Base-by-base conservation (phyloP, 192 early-diverging fungal genomes). In the Lobosporangium transversale region DNA sequence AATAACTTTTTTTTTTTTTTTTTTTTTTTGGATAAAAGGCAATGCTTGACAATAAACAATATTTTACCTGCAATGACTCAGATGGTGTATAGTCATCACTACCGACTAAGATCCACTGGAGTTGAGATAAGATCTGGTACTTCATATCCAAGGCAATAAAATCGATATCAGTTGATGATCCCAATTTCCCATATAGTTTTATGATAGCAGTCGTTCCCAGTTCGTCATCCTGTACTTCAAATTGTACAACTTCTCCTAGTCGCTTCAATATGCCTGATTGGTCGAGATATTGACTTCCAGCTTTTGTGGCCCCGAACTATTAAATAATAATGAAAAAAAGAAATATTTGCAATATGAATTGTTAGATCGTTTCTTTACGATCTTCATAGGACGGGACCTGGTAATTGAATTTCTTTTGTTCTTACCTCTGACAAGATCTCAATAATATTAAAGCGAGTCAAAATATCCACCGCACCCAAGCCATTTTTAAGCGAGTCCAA, bases 361-460 rank as follows among this genome's bases (percentile, higher is more conserved):
- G n/a, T n/a, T n/a, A n/a, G n/a, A n/a, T n/a, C n/a, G n/a, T n/a
- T n/a, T n/a, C n/a, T n/a, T n/a, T n/a, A n/a, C n/a, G n/a, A n/a
- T n/a, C n/a, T n/a, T n/a, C n/a, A n/a, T n/a, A n/a, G n/a, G n/a
- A n/a, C n/a, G n/a, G n/a, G n/a, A n/a, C n/a, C n/a, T n/a, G n/a
- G n/a, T n/a, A n/a, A n/a, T n/a, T n/a, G n/a, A n/a, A n/a, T n/a
- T n/a, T n/a, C n/a, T n/a, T n/a, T n/a, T n/a, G n/a, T 53, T 17
- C 52, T 62, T 49, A 62, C 68, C 68, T 75, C 62, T 1, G 63
- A 44, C 3, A 75, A 53, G 21, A 75, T 66, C 58, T 75, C 71
- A 23, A 75, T 66, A 30, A 75, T 55, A 24, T 75, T 75, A 61
- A 75, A 75, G 6, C 71, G 55, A 0, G 71, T 57, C 43, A 75